phyloP scores from a whole-genome alignment of 805 yeast genomes.

The Metschnikowia vanudenii region DNA sequence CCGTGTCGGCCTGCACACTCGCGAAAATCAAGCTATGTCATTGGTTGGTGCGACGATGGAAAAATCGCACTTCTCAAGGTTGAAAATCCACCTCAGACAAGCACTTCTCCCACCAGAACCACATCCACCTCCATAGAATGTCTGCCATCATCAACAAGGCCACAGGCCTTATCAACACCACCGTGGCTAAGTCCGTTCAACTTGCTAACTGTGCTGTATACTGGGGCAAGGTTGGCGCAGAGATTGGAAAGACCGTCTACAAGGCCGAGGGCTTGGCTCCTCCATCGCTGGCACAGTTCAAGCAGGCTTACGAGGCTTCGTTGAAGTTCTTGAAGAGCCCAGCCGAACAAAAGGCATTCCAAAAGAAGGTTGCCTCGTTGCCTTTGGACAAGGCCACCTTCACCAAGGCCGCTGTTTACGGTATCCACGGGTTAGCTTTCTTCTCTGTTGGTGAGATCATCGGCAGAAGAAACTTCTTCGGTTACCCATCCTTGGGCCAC shows the following conservation, averaged over 20 bases:
- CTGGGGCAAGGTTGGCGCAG: conserved; percentile 73
- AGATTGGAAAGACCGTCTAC: conserved; percentile 75
- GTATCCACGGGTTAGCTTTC: conserved; percentile 83
- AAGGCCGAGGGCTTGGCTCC: conserved; percentile 91
- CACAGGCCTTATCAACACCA: conserved; percentile 35
- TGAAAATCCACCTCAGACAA: conserved; percentile 1
- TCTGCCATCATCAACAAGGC: conserved; percentile 45
- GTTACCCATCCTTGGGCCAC: conserved; percentile 71
- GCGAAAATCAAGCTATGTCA: conserved; percentile 2
- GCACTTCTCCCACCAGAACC: not conserved
- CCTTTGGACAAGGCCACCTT: conserved; percentile 53
- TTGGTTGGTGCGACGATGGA: conserved; percentile 15
- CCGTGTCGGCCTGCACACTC: conserved; percentile 12
- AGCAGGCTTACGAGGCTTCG: conserved; percentile 60
- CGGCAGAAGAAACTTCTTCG: conserved; percentile 92
- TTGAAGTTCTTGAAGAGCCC: conserved; percentile 37
- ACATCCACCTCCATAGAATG: conserved; percentile 22
- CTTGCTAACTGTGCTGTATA: conserved; percentile 59
- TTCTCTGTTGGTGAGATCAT: conserved; percentile 93
- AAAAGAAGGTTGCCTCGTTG: conserved; percentile 46
- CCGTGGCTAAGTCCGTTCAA: conserved; percentile 38
- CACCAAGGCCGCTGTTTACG: conserved; percentile 69
- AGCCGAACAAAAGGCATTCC: conserved; percentile 58
- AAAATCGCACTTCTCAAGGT: conserved; percentile 8
- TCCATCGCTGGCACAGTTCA: conserved; percentile 75